Conservation (phyloP, 2,329 filamentous ascomycete genomes). For the Ophiostoma angusticollis region DNA sequence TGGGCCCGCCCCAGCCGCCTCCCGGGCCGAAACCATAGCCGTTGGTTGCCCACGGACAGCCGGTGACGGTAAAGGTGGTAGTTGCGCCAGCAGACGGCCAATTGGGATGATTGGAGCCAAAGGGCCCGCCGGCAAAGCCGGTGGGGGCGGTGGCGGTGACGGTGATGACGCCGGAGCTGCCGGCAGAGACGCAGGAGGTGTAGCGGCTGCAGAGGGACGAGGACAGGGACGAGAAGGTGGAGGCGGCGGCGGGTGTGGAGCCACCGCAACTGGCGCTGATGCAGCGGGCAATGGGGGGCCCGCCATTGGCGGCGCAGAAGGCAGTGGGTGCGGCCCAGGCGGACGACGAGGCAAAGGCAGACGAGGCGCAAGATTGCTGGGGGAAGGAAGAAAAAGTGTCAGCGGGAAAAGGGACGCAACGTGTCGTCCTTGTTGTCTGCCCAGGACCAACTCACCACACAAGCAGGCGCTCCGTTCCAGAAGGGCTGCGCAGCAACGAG, state of each 20-base stretch:
- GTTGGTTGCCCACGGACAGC: conserved; percentile 26
- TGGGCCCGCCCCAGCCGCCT: conserved; percentile 28
- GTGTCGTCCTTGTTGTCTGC: too few relatives aligned
- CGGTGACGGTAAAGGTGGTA: conserved; percentile 28
- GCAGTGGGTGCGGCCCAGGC: conserved; percentile 21
- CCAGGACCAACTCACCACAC: conserved; percentile 25
- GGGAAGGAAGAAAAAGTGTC: background rate
- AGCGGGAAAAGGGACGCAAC: too few relatives aligned
- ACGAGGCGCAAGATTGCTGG: conserved; percentile 32
- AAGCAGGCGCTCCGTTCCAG: conserved; percentile 28
- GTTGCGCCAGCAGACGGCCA: conserved; percentile 15
- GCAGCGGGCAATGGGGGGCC: conserved; percentile 18
- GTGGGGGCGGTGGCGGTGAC: conserved; percentile 22
- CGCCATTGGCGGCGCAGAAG: conserved; percentile 18
- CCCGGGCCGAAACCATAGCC: too few relatives aligned
- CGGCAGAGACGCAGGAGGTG: conserved; percentile 26
- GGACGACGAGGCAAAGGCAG: conserved; percentile 22
- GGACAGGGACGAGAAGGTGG: conserved; percentile 24
- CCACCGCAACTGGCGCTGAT: conserved; percentile 20
- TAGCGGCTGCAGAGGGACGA: conserved; percentile 29
- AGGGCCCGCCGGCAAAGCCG: conserved; percentile 9
- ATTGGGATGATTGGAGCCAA: background rate
- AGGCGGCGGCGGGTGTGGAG: conserved; percentile 18
- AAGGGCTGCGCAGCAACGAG: conserved; percentile 26
- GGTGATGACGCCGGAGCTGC: conserved; percentile 27